Percentiles rank a stretch among this genome's conserved stretches.
Conservation (phyloP, 2,329 filamentous ascomycete genomes). For the Gnomoniopsis smithogilvyi region DNA sequence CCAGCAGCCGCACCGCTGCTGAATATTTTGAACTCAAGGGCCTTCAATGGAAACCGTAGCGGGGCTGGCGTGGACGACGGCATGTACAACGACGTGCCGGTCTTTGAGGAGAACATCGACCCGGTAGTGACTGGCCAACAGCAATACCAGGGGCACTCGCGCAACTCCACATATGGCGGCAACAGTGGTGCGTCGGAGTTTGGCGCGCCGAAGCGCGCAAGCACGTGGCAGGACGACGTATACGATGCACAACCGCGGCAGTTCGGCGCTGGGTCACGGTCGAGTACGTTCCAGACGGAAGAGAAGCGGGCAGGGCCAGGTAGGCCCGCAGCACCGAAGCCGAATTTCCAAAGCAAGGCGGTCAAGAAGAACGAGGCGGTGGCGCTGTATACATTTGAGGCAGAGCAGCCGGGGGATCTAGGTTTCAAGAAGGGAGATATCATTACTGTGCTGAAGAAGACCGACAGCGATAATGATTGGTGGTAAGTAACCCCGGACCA, state of each 20-base stretch:
- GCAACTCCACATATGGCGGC: conserved; percentile 31
- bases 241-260: conserved; percentile 58
- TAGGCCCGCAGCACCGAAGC: conserved; percentile 84
- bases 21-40: conserved; percentile 77
- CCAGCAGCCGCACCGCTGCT: conserved; percentile 81
- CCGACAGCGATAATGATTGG: conserved; percentile 93
- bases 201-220: conserved; percentile 58
- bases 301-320: conserved; percentile 59
- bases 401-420: conserved; percentile 87
- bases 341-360: conserved; percentile 66
- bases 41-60: conserved; percentile 67
- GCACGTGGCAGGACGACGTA: conserved; percentile 72
- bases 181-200: conserved; percentile 48
- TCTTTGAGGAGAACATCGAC: conserved; percentile 82
- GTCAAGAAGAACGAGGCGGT: conserved; percentile 77
- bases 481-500: conserved; percentile 56
- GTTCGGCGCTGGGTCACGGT: conserved; percentile 40
- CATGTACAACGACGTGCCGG: conserved; percentile 92
- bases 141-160: conserved; percentile 61
- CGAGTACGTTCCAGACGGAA: conserved; percentile 47
- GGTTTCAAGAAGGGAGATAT: conserved; percentile 97
- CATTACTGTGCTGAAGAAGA: conserved; percentile 92
- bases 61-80: conserved; percentile 46
- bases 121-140: conserved; percentile 69
- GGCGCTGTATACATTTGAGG: conserved; percentile 90